These are phyloP conservation scores for Termitomyces eurrhizus DNA, from an alignment of 768 basidiomycete genomes.

Conservation along the genomic window DNA sequence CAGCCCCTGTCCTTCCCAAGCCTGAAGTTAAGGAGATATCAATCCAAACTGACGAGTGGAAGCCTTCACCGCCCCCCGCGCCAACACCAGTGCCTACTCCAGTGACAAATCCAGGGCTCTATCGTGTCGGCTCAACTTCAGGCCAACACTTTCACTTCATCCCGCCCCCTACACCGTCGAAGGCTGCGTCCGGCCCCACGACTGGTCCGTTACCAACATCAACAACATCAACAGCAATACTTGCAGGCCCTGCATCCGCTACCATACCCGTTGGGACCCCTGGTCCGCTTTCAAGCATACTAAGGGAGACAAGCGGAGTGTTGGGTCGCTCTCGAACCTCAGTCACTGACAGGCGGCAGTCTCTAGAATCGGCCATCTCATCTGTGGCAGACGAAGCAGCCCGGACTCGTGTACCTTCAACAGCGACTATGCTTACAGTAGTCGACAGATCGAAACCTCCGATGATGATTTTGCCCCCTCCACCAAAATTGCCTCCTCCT, in stretches of 20 bases:
- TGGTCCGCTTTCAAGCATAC: conserved; percentile 27
- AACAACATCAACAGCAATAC: conserved; percentile 27
- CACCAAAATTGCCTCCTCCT: conserved; percentile 67
- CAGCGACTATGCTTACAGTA: conserved; percentile 38
- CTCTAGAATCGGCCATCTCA: conserved; percentile 68
- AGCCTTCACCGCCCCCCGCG: conserved; percentile 37
- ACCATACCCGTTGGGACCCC: conserved; percentile 35
- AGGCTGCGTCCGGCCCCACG: conserved; percentile 13
- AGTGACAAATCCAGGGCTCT: conserved; percentile 38
- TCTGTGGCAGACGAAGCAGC: conserved; percentile 35
- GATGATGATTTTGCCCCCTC: conserved; percentile 80
- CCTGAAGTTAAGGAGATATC: conserved; percentile 71
- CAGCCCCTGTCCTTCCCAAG: conserved; percentile 40
- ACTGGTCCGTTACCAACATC: conserved; percentile 19
- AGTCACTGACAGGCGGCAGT: conserved; percentile 59
- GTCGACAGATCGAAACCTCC: conserved; percentile 82
- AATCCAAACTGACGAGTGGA: conserved; percentile 78
- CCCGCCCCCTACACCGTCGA: conserved; percentile 41
- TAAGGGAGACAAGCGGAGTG: conserved; percentile 51
- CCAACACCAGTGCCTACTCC: conserved; percentile 28
- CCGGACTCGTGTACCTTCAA: conserved; percentile 65
- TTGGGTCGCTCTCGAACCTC: conserved; percentile 50
- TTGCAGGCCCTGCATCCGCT: conserved; percentile 27
- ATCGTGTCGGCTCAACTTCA: conserved; percentile 48
- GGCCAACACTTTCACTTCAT: conserved; percentile 67